Evolutionary conservation across 345 rosid species (phyloP).

Genomic region (Ceriops decandra): DNA sequence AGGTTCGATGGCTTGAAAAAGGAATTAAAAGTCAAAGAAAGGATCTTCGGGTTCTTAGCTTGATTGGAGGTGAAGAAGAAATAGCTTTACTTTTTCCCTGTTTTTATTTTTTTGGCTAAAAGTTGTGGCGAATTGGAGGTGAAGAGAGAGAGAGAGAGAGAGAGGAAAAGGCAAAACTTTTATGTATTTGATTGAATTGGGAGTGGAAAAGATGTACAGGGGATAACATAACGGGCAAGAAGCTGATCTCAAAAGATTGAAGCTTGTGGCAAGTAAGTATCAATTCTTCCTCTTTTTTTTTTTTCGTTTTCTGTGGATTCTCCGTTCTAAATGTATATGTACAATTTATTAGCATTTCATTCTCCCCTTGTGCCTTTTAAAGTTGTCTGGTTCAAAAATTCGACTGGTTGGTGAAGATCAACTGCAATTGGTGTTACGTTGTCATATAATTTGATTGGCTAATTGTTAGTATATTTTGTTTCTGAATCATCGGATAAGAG

Average conservation of each 20-base stretch:
- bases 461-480: no score
- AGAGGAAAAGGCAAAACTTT: constrained; percentile 3
- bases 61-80: not conserved
- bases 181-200: not conserved
- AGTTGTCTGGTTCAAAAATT: no score
- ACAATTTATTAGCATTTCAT: no score
- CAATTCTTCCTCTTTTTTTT: constrained; percentile 12
- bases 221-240: constrained; percentile 15
- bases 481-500: no score
- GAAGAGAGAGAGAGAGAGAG: not conserved
- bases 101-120: not conserved
- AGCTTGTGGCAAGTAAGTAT: constrained; percentile 41
- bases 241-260: constrained; percentile 23
- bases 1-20: not conserved
- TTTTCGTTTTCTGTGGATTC: not conserved
- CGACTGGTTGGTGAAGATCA: no score
- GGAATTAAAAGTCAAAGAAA: constrained; percentile 1
- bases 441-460: no score
- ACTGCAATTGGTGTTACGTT: no score
- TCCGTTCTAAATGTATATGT: no score
- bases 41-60: constrained; percentile 5
- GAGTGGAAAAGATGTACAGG: constrained; percentile 3
- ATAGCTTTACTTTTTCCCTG: not conserved
- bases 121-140: not conserved
- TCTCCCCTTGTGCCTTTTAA: no score